Conservation (phyloP, 2,329 filamentous ascomycete species). For the Penicillium occitanis region DNA sequence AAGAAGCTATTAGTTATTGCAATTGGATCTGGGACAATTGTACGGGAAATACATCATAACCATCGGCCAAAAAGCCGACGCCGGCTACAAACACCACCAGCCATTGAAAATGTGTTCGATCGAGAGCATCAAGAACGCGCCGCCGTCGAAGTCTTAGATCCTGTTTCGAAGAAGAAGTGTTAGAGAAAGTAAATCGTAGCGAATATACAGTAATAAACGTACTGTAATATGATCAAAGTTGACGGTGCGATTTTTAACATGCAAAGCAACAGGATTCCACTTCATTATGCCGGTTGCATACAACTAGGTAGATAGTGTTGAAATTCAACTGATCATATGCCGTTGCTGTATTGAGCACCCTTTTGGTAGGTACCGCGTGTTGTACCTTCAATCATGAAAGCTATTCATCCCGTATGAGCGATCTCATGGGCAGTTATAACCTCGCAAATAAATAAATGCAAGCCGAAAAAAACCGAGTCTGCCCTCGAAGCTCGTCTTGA, state of each 20-base stretch:
- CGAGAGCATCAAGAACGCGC: constrained; percentile 25
- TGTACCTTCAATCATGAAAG: neutral
- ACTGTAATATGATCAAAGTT: constrained; percentile 25
- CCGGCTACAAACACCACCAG: constrained; percentile 22
- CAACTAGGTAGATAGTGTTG: neutral
- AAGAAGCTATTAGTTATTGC: neutral
- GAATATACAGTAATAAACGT: neutral
- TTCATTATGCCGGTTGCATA: constrained; percentile 9
- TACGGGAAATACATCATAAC: constrained; percentile 19
- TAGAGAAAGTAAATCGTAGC: neutral
- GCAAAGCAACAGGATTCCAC: constrained; percentile 20
- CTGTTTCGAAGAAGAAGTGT: constrained; percentile 3
- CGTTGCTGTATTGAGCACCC: neutral
- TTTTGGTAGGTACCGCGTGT: neutral
- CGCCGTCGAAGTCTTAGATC: constrained; percentile 21
- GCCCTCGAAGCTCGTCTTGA: neutral
- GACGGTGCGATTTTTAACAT: constrained; percentile 24
- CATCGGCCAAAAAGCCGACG: constrained; percentile 22
- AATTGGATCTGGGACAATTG: neutral
- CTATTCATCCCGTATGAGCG: neutral
- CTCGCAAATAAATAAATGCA: neutral
- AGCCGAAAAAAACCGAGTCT: neutral
- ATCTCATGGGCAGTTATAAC: neutral
- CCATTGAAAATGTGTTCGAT: constrained; percentile 25
- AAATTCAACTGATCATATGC: neutral